Percentiles rank a stretch among this genome's conserved stretches.
Evolutionary conservation across 1,284 basidiomycete genomes (phyloP).

Genomic region (Hymenochaete sp.): DNA sequence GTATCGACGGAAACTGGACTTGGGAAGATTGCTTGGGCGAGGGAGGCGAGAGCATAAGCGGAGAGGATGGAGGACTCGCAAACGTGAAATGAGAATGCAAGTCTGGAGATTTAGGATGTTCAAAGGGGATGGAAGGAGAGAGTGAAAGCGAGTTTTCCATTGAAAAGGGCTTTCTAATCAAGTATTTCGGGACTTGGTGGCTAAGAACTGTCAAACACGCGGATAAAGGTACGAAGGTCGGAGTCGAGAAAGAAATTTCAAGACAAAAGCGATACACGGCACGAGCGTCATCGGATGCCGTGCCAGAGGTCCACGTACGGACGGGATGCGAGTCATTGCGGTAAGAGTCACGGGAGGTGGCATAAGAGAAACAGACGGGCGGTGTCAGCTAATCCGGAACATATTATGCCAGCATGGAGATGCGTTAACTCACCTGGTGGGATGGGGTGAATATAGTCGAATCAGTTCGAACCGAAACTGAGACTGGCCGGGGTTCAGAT

Average conservation of each 20-base stretch:
- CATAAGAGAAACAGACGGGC: no score
- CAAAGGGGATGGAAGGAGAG: slow-evolving; percentile 12
- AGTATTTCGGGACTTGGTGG: background rate
- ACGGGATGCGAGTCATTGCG: no score
- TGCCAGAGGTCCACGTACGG: no score
- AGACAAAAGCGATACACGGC: slow-evolving; percentile 13
- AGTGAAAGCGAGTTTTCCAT: slow-evolving; percentile 11
- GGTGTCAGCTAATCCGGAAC: no score
- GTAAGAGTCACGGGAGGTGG: no score
- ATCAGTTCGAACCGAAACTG: no score
- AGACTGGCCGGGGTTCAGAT: no score
- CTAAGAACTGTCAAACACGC: slow-evolving; percentile 3
- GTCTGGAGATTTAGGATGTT: slow-evolving; percentile 12
- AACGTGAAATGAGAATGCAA: slow-evolving; percentile 6
- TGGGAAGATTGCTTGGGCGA: slow-evolving; percentile 12
- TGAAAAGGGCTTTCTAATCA: slow-evolving; percentile 3
- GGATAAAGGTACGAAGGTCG: background rate
- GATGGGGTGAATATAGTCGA: no score
- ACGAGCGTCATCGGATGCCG: slow-evolving; percentile 7
- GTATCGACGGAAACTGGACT: background rate
- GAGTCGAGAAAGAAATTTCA: slow-evolving; percentile 1
- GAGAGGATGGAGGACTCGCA: slow-evolving; percentile 10
- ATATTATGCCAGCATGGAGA: no score
- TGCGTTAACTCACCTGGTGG: no score
- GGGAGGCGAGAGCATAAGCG: slow-evolving; percentile 14